These are phyloP conservation scores for Rhazya stricta DNA, from an alignment of 257 asterid genomes.

Conservation along the genomic window DNA sequence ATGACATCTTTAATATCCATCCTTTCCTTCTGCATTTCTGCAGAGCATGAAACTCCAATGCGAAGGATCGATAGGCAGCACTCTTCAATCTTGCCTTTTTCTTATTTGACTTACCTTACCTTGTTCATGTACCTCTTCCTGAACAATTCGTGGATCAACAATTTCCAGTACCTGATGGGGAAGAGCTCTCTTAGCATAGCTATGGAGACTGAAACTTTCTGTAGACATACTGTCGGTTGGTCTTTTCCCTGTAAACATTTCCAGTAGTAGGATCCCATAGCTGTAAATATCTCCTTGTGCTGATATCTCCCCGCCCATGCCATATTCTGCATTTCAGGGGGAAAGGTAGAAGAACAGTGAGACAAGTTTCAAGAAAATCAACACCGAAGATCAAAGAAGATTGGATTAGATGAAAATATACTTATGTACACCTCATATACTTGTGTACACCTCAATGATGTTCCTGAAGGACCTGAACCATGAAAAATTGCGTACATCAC, in stretches of 20 bases:
- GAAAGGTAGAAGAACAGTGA: not conserved
- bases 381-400: not conserved
- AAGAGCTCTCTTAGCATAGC: slow-evolving; percentile 14
- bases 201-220: slow-evolving; percentile 10
- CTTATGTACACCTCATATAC: not conserved
- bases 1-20: slow-evolving; percentile 18
- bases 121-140: slow-evolving; percentile 4
- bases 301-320: slow-evolving; percentile 16
- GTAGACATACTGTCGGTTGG: slow-evolving; percentile 12
- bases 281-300: slow-evolving; percentile 18
- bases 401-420: not conserved
- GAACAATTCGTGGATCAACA: slow-evolving; percentile 16
- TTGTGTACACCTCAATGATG: not conserved
- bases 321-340: slow-evolving; percentile 17
- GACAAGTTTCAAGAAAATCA: not conserved
- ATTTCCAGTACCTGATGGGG: slow-evolving; percentile 11
- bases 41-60: slow-evolving; percentile 19
- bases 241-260: slow-evolving; percentile 21
- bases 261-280: slow-evolving; percentile 22
- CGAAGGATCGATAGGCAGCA: slow-evolving; percentile 8
- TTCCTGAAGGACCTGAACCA: not conserved
- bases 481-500: not conserved
- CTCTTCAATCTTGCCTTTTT: not conserved
- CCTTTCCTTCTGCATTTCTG: slow-evolving; percentile 17
- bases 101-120: not conserved